Evolutionary conservation across 2,329 filamentous ascomycete species (phyloP), one percentile per base, ranked within the genome.

Genomic region (Neodidymelliopsis sp.): DNA sequence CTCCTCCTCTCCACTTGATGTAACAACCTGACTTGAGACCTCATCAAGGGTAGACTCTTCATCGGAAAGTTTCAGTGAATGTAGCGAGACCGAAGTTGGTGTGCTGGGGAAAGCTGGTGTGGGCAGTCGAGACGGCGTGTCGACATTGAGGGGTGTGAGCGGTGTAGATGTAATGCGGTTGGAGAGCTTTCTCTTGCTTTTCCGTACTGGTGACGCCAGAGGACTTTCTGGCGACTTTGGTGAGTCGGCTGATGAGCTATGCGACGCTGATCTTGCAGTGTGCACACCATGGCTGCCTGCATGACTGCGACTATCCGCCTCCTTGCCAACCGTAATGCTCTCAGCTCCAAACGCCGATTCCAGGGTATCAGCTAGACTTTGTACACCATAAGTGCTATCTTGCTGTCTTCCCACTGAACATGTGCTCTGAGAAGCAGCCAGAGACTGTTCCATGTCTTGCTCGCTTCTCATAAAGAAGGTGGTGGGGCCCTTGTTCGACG

Each of bases 401-500:
- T 54, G 55, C 31, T 53, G 54, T 22, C 49, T 64, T 28, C 28
- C 52, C 30, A 46, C 18, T 12, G 51, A 24, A 10, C 59, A 45
- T 13, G 57, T 50, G 22, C 35, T 51, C 18, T 61, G 57, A 11
- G 63, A 63, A 4, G 64, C 66, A 9, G 60, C 49, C n/a, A 69
- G 56, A 19, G 69, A 70, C 19, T 68, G 66, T 51, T 81, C 75
- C 59, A 80, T 68, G 41, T 81, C 77, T 49, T 76, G 73, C 60
- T 79, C 81, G 56, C 79, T 82, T 53, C 79, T 75, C 53, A 87
- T 73, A 67, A 86, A 85, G 75, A 85, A 86, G 40, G 81, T 81
- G 39, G 81, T 81, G 30, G 82, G 81, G 52, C 73, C 73, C 47
- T 67, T 56, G 57, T 60, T 68, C 40, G 64, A 65, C 30, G 65